Conservation (phyloP, 345 rosid species). For the Crucihimalaya himalaica region DNA sequence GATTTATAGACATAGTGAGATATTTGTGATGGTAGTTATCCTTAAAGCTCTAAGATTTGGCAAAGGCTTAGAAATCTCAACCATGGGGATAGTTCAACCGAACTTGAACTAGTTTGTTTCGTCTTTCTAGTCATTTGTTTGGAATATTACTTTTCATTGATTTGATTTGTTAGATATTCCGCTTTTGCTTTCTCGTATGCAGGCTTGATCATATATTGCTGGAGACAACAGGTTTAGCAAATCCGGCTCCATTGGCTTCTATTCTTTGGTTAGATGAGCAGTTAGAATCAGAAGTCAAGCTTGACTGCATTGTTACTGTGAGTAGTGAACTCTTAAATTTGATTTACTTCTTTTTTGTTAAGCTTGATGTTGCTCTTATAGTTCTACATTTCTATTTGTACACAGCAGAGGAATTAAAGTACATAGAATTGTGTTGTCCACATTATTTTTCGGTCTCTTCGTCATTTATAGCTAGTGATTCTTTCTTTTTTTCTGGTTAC, state of each 20-base stretch:
- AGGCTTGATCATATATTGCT: conserved; percentile 92
- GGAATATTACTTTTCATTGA: too few relatives aligned
- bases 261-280: conserved; percentile 97
- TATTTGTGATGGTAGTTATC: neutral
- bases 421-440: neutral
- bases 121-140: neutral
- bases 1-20: neutral
- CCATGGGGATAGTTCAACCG: neutral
- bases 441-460: neutral
- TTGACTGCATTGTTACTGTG: conserved; percentile 89
- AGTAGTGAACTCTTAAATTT: conserved; percentile 31
- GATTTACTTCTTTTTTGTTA: neutral
- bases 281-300: conserved; percentile 83
- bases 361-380: conserved; percentile 2
- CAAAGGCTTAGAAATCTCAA: neutral
- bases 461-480: conserved; percentile 12
- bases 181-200: conserved; percentile 21
- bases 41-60: neutral
- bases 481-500: neutral
- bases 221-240: conserved; percentile 98
- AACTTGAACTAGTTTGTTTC: neutral
- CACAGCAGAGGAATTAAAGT: neutral
- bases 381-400: neutral
- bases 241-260: conserved; percentile 93
- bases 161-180: neutral